Conservation (phyloP, 2,329 filamentous ascomycete genomes). For the Xylaria sp. region DNA sequence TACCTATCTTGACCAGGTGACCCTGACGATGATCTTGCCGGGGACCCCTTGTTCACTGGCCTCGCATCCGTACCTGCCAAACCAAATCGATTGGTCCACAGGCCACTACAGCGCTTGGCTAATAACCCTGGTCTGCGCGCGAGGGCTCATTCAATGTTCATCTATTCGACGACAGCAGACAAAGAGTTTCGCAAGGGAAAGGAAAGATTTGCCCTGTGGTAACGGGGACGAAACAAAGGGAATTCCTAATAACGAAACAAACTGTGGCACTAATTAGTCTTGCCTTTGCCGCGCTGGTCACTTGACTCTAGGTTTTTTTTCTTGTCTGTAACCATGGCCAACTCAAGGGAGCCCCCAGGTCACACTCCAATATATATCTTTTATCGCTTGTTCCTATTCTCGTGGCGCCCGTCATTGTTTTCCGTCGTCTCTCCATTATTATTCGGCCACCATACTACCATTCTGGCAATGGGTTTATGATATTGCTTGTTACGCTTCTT, state of each 20-base stretch:
- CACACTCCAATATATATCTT: slow-evolving; percentile 28
- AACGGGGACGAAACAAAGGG: slow-evolving; percentile 33
- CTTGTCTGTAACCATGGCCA: slow-evolving; percentile 19
- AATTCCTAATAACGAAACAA: slow-evolving; percentile 24
- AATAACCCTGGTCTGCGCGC: slow-evolving; percentile 33
- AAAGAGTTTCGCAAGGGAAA: slow-evolving; percentile 42
- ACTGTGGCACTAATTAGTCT: slow-evolving; percentile 8
- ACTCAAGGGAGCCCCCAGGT: slow-evolving; percentile 1
- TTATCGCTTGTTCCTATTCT: slow-evolving; percentile 17
- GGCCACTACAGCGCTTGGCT: slow-evolving; percentile 45
- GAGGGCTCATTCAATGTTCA: slow-evolving; percentile 24
- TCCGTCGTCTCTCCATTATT: slow-evolving; percentile 32
- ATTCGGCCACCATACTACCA: slow-evolving; percentile 20
- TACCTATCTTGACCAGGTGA: background rate
- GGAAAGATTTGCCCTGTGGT: slow-evolving; percentile 40
- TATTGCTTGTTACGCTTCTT: slow-evolving; percentile 39
- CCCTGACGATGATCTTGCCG: slow-evolving; percentile 5
- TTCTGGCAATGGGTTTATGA: slow-evolving; percentile 37
- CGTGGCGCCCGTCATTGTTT: background rate
- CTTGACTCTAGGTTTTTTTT: slow-evolving; percentile 9
- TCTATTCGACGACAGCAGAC: slow-evolving; percentile 36
- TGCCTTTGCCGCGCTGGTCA: slow-evolving; percentile 17
- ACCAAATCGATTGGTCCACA: slow-evolving; percentile 46
- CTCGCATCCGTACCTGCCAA: slow-evolving; percentile 31
- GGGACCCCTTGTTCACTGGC: slow-evolving; percentile 7